phyloP scores from a whole-genome alignment of 2,329 filamentous ascomycete genomes.

The Arachnomyces sp. region DNA sequence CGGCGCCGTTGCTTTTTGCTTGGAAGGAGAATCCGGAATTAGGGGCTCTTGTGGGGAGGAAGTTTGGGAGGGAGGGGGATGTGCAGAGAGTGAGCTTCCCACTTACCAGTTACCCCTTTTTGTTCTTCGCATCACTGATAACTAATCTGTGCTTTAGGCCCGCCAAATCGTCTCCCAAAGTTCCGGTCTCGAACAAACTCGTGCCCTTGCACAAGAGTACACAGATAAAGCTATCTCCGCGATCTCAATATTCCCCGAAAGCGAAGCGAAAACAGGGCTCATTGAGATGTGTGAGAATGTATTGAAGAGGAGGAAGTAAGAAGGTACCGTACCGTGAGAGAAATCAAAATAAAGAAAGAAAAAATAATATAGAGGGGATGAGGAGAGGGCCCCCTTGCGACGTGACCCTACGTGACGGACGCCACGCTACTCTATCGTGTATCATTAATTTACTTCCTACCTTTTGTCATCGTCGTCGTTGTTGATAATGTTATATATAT shows the following conservation, averaged over 20 bases:
- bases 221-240: slow-evolving; percentile 77
- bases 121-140: slow-evolving; percentile 13
- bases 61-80: slow-evolving; percentile 77
- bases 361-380: too few relatives aligned
- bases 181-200: slow-evolving; percentile 84
- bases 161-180: slow-evolving; percentile 74
- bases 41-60: slow-evolving; percentile 80
- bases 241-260: slow-evolving; percentile 80
- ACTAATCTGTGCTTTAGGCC: slow-evolving; percentile 50
- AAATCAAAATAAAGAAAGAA: not conserved
- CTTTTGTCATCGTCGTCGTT: too few relatives aligned
- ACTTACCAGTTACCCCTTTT: not conserved
- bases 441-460: too few relatives aligned
- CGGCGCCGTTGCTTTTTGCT: slow-evolving; percentile 86
- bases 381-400: too few relatives aligned
- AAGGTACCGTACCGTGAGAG: not conserved
- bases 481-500: too few relatives aligned
- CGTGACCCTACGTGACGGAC: too few relatives aligned
- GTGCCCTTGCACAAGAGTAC: slow-evolving; percentile 83
- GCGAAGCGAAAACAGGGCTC: slow-evolving; percentile 84
- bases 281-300: slow-evolving; percentile 93
- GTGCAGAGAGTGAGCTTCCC: slow-evolving; percentile 61
- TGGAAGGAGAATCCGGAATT: slow-evolving; percentile 85
- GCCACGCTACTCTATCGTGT: too few relatives aligned
- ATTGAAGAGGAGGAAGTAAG: slow-evolving; percentile 73